Evolutionary conservation across 1,284 basidiomycete species (phyloP).

Genomic region (Boletus albobrunnescens): DNA sequence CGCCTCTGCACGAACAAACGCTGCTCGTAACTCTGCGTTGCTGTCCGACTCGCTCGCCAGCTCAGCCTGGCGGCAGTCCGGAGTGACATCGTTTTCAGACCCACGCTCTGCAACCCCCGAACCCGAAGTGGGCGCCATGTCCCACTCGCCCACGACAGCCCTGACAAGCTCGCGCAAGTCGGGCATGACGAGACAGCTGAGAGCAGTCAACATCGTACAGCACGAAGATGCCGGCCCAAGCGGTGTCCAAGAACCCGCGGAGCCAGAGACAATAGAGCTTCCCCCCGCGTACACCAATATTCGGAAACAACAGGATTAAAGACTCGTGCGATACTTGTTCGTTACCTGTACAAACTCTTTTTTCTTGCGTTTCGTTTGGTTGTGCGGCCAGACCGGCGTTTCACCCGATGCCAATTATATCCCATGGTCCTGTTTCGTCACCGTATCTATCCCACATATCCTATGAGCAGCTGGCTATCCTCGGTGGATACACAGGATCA

Average conservation of each 20-base stretch:
- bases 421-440: conserved; percentile 1
- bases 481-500: conserved; percentile 6
- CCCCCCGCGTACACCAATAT: conserved; percentile 76
- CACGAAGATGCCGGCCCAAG: conserved; percentile 69
- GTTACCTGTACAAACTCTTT: conserved; percentile 3
- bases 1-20: conserved; percentile 25
- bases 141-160: conserved; percentile 13
- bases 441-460: neutral
- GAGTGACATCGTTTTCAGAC: conserved; percentile 22
- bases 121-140: conserved; percentile 23
- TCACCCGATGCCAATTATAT: conserved; percentile 8
- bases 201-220: conserved; percentile 74
- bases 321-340: neutral
- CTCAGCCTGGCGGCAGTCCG: conserved; percentile 21
- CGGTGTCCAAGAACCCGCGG: conserved; percentile 35
- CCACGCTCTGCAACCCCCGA: conserved; percentile 25
- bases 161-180: conserved; percentile 43
- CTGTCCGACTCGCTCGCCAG: conserved; percentile 17
- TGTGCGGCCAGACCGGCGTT: conserved; percentile 1
- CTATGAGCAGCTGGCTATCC: neutral
- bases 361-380: neutral
- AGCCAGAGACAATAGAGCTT: conserved; percentile 70
- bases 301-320: conserved; percentile 19
- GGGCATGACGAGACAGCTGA: conserved; percentile 42
- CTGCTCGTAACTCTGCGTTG: conserved; percentile 19